Base-by-base conservation (phyloP, 2,329 filamentous ascomycete genomes). In the Cryoendolithus antarcticus region DNA sequence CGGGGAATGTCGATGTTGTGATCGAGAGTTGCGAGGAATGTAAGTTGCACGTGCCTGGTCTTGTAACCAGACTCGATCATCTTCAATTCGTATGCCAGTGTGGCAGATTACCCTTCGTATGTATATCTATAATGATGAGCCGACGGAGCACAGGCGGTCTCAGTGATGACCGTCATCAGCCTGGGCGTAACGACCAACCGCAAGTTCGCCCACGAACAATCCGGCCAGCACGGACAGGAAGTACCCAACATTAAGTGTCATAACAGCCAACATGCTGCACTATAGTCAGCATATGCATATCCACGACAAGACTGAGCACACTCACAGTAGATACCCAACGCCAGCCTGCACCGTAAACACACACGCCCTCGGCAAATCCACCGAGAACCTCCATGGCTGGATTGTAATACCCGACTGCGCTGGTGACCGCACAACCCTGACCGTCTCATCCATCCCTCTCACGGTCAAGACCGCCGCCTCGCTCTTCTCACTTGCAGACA, bases 191-290 rank as follows among this genome's bases (percentile, higher is more conserved):
- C 86, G 74, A 19, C 86, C 86, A 44, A 89, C 72, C 0, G 75
- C 72, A 32, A 96, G 63, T 58, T 89, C 91, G 15, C 89, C 89
- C n/a, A 93, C 56, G 55, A 95, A 95, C 2, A 81, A 74, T 9
- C 81, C 80, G 4, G 68, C 79, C 8, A 93, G 69, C 11, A 88
- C 72, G 0, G 82, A 86, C 39, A 86, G 62, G 58, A 89, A 89
- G 57, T 89, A 91, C 8, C 84, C 85, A n/a, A 89, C 73, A 51
- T 91, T 91, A 66, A 84, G 76, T 1, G 83, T 86, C 85, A 91
- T 94, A 55, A 93, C 81, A 9, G 82, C 83, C 63, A 94, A 65
- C 86, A 94, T 94, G 42, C 86, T 94, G 50, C 28, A 12, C 37
- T 39, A 24, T 19, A 13, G 58, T 51, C 32, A 54, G 46, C 36